Evolutionary conservation across 2,329 filamentous ascomycete species (phyloP).

Genomic region (Dothiorella sarmentorum): DNA sequence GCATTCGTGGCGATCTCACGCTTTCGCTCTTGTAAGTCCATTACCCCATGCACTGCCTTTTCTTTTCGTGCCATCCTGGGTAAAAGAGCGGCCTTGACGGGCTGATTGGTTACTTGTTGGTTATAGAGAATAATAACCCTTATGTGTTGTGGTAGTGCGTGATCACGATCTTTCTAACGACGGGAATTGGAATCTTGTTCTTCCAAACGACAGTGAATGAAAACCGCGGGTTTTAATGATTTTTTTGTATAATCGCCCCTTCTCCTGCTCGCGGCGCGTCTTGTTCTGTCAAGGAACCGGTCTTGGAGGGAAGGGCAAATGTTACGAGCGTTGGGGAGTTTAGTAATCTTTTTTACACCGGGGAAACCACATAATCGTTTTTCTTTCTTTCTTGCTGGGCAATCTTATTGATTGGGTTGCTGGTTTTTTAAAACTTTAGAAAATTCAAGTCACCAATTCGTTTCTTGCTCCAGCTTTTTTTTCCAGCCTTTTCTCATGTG

Average conservation of each 20-base stretch:
- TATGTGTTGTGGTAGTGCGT: slow-evolving; percentile 11
- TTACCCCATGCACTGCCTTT: not conserved
- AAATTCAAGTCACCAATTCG: too few relatives aligned
- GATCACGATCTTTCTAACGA: slow-evolving; percentile 5
- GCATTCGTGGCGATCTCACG: slow-evolving; percentile 80
- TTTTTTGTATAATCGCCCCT: not conserved
- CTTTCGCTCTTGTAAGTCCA: slow-evolving; percentile 68
- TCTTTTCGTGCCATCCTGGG: not conserved
- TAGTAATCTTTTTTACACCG: too few relatives aligned
- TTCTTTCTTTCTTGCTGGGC: too few relatives aligned
- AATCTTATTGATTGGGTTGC: too few relatives aligned
- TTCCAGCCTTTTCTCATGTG: too few relatives aligned
- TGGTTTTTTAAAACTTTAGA: too few relatives aligned
- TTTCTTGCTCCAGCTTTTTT: too few relatives aligned
- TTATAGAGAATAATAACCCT: slow-evolving; percentile 12
- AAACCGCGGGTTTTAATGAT: not conserved
- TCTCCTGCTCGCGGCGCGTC: not conserved
- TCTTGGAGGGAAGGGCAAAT: not conserved
- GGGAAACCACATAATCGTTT: too few relatives aligned
- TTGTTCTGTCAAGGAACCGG: not conserved
- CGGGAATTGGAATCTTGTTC: not conserved
- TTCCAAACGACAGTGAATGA: slow-evolving; percentile 14
- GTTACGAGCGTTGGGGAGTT: slow-evolving; percentile 14
- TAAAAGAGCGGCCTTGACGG: not conserved
- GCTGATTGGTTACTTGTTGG: not conserved